Base-by-base conservation (phyloP, 495 filamentous ascomycete genomes). In the Alectoria sarmentosa region DNA sequence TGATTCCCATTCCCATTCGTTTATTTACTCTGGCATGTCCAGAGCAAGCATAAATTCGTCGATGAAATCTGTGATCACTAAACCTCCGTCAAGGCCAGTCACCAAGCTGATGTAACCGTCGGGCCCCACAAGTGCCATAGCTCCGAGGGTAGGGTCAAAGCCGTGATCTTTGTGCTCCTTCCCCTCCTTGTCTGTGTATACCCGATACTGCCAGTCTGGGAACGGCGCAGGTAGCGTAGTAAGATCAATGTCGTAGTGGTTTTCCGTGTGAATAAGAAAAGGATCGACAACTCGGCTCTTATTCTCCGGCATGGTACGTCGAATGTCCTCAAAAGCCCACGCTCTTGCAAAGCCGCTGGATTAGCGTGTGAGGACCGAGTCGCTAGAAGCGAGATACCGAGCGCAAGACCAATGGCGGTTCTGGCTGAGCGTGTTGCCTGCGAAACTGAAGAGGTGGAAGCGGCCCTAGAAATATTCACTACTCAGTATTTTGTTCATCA, bases 371-470 rank as follows among this genome's bases (percentile, higher is more conserved):
- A 60, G 26, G n/a, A 42, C 19, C 30, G 58, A 60, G 23, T 41
- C 36, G 58, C 38, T 21, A 26, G 37, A 41, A 23, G n/a, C 11
- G 15, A 60, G 38, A 30, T 60, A 60, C 15, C 3, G 23, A 19
- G 23, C 11, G n/a, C 36, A 42, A 17, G 15, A 19, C 36, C 7
- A 11, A 7, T 44, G 37, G 10, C 58, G 36, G 14, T 42, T 30
- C 10, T 60, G 23, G 38, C 21, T 41, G 38, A 60, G n/a, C 8
- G 58, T 38, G 14, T 60, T 42, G 13, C 39, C 39, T 1, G 58
- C 58, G 8, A 60, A 60, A 15, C 44, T 42, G 38, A 60, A 23
- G 19, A 60, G 36, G 37, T 60, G 58, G 26, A 60, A 60, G 58
- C 38, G 58, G 7, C 58, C 38, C 38, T 41, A 41, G 10, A 5